phyloP scores from a whole-genome alignment of 768 basidiomycete species.

The Termitomyces sp. region DNA sequence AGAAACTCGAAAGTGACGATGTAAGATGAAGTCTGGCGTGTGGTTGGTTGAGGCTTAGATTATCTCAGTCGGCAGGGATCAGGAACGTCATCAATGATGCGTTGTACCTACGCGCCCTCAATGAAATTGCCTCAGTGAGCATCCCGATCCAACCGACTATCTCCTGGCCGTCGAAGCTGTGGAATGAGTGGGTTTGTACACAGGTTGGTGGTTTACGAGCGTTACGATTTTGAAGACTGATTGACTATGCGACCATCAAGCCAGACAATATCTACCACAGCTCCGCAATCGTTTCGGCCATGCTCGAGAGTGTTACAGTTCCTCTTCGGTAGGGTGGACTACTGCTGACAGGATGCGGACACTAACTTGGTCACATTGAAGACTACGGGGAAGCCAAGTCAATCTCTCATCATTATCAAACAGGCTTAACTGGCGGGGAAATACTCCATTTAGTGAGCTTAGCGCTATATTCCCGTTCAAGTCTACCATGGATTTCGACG shows the following conservation, averaged over 20 bases:
- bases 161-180: constrained; percentile 35
- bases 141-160: constrained; percentile 47
- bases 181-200: constrained; percentile 20
- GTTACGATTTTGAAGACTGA: neutral
- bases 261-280: constrained; percentile 38
- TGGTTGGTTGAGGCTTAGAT: constrained; percentile 9
- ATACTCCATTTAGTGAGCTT: constrained; percentile 53
- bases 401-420: constrained; percentile 39
- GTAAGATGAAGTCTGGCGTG: constrained; percentile 31
- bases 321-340: constrained; percentile 46
- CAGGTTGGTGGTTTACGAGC: constrained; percentile 18
- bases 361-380: constrained; percentile 13
- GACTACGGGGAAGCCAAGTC: constrained; percentile 25
- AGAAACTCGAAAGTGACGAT: constrained; percentile 31
- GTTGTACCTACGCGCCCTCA: constrained; percentile 47
- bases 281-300: constrained; percentile 56
- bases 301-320: constrained; percentile 56
- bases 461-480: constrained; percentile 49
- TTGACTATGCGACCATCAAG: constrained; percentile 18
- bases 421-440: constrained; percentile 51
- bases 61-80: constrained; percentile 29
- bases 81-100: constrained; percentile 59
- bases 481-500: constrained; percentile 24
- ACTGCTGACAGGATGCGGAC: neutral
- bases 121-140: constrained; percentile 45